phyloP scores from a whole-genome alignment of 208 protist species.

The Acanthamoeba healyi region DNA sequence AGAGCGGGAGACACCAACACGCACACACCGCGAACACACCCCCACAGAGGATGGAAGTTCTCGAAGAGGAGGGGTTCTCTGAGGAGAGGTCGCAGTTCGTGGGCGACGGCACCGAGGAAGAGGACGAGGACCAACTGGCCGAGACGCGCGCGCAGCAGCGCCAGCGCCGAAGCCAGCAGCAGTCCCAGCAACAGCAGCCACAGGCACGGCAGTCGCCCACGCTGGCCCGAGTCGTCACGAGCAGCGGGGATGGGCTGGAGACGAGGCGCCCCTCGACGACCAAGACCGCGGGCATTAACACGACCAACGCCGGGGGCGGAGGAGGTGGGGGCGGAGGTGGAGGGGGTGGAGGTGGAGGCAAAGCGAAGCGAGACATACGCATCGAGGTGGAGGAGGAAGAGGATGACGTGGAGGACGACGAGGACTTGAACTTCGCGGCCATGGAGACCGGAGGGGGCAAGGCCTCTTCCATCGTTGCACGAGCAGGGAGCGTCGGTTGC shows the following conservation, averaged over 20 bases:
- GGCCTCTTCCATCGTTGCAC: background rate
- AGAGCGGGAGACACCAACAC: no score
- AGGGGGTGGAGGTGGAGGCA: background rate
- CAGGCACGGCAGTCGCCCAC: background rate
- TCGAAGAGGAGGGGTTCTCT: background rate
- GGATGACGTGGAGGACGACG: background rate
- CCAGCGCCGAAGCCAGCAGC: background rate
- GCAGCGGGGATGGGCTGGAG: background rate
- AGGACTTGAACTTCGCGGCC: constrained; percentile 1
- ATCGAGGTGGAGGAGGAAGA: background rate
- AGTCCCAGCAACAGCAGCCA: background rate
- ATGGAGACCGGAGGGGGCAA: background rate
- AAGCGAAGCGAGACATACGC: background rate
- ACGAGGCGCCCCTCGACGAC: background rate
- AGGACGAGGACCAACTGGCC: background rate
- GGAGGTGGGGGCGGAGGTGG: background rate
- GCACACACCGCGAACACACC: no score
- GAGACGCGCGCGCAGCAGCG: background rate
- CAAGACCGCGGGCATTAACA: background rate
- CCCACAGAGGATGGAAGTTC: constrained; percentile 15
- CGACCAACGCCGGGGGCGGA: background rate
- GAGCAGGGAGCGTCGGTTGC: background rate
- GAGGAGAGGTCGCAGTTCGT: background rate
- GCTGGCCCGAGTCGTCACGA: background rate
- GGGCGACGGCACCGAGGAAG: background rate